Base-by-base conservation (phyloP, 805 yeast genomes). In the Candida sphagnicola region DNA sequence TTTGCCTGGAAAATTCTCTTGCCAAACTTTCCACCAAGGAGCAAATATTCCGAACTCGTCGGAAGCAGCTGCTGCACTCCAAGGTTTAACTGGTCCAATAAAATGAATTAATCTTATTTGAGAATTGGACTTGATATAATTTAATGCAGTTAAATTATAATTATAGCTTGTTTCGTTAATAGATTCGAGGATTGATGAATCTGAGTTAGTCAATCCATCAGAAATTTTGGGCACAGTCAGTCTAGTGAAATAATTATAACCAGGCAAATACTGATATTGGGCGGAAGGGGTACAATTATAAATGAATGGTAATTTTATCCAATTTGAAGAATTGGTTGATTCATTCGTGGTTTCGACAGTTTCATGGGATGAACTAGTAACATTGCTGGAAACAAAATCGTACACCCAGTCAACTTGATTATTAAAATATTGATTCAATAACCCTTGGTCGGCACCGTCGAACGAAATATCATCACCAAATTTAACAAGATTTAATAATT, bases 401-500 rank as follows among this genome's bases (percentile, higher is more conserved):
- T 19, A 40, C 5, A 67, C 62, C 73, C 73, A 67, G 47, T 67
- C 68, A 10, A 71, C 71, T 32, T 59, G 51, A 8, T 55, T 32
- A 41, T 69, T 72, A 56, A 85, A 87, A 51, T 75, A 82, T 53
- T 85, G 85, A 59, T 89, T 89, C 45, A 89, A 67, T 26, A 89
- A 67, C 10, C 97, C 97, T 59, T 89, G 97, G 61, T 89, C 97
- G 2, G 95, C 91, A 30, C 95, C 95, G 60, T 89, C 97, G 49
- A 87, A 85, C 3, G 72, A 59, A 2, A 57, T 48, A 24, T 50
- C 48, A 8, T 47, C 38, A 2, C 51, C 46, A 21, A 46, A 46
- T 18, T 44, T 43, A 10, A 54, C 57, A 31, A 64, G 47, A 4
- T 42, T 42, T 30, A 48, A 49, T 34, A 88, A 66, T 23, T 64